A percentile compares a stretch with the other conserved stretches of the same genome.
Evolutionary conservation across 805 yeast species (phyloP).

Genomic region (Barnettozyma sucrosica): DNA sequence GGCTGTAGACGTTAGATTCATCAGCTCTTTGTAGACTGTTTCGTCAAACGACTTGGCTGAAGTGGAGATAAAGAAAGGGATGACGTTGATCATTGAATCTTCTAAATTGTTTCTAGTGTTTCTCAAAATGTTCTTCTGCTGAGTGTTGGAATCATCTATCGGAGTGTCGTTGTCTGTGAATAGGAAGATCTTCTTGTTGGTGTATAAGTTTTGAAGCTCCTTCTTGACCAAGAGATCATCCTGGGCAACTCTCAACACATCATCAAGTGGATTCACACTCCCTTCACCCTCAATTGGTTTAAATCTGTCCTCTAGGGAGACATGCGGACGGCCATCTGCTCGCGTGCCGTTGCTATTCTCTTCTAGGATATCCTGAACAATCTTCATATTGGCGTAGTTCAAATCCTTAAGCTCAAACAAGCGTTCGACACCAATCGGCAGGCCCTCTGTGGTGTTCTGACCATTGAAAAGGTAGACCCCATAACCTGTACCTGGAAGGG

Average conservation of each 20-base stretch:
- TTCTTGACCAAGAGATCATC: slow-evolving; percentile 46
- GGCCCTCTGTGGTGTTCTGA: slow-evolving; percentile 28
- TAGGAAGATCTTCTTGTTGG: slow-evolving; percentile 55
- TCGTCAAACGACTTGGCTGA: slow-evolving; percentile 36
- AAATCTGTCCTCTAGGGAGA: slow-evolving; percentile 27
- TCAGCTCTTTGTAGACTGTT: slow-evolving; percentile 48
- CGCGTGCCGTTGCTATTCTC: slow-evolving; percentile 30
- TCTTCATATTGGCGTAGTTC: slow-evolving; percentile 52
- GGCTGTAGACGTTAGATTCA: slow-evolving; percentile 27
- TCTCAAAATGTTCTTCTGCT: slow-evolving; percentile 43
- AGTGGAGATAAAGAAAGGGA: slow-evolving; percentile 55
- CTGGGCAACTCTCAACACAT: slow-evolving; percentile 44
- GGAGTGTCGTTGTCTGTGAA: slow-evolving; percentile 78
- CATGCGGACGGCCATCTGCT: slow-evolving; percentile 13
- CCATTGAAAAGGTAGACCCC: slow-evolving; percentile 66
- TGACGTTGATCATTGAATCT: slow-evolving; percentile 45
- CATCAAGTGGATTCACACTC: slow-evolving; percentile 29
- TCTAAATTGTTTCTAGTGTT: slow-evolving; percentile 56
- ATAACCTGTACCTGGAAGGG: slow-evolving; percentile 62
- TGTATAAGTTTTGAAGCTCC: slow-evolving; percentile 38
- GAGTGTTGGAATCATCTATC: slow-evolving; percentile 33
- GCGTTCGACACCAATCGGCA: slow-evolving; percentile 40
- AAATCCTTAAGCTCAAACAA: slow-evolving; percentile 50
- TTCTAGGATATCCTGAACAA: slow-evolving; percentile 42
- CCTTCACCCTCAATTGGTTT: slow-evolving; percentile 22